Base-by-base conservation (phyloP, 306 rosid genomes). In the Erythrophleum fordii region DNA sequence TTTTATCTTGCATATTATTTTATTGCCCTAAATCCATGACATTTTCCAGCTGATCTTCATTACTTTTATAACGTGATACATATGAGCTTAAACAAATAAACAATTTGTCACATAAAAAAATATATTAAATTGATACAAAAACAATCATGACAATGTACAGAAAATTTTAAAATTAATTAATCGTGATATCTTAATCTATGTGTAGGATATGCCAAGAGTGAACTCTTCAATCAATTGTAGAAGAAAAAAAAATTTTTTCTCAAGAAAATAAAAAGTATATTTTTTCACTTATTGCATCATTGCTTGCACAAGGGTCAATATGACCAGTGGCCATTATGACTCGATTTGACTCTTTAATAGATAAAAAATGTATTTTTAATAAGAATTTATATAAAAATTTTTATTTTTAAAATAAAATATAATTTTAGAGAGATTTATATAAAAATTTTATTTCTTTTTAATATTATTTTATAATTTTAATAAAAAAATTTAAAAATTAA, bases 201-300 rank as follows among this genome's bases (percentile, higher is more conserved):
- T 39, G 51, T 55, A 29, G 45, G 75, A 81, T 81, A 53, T 12
- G 75, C 74, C 5, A 1, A 51, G 58, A 17, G 55, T 48, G 73
- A 72, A 17, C 4, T 44, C 13, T 6, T 64, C 20, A 12, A 52
- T 62, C 55, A 51, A 11, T 73, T 0, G 44, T 11, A 51, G 52
- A 80, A 80, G 45, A 75, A 48, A 48, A 59, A 18, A 18, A 31
- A 13, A 5, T 60, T 20, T 77, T 72, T 60, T 80, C 45, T 39
- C 6, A 61, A 56, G 11, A 73, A 73, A 73, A 72, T 23, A 39
- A 45, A n/a, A 77, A 18, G 13, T 11, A 2, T 60, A 34, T 59
- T 44, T 12, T 18, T 12, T 18, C 11, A 59, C n/a, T 71, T 0
- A 22, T n/a, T n/a, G n/a, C n/a, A n/a, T n/a, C n/a, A n/a, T n/a